These are phyloP conservation scores for Nicotiana rustica DNA, from an alignment of 305 asterid genomes.

Conservation along the genomic window DNA sequence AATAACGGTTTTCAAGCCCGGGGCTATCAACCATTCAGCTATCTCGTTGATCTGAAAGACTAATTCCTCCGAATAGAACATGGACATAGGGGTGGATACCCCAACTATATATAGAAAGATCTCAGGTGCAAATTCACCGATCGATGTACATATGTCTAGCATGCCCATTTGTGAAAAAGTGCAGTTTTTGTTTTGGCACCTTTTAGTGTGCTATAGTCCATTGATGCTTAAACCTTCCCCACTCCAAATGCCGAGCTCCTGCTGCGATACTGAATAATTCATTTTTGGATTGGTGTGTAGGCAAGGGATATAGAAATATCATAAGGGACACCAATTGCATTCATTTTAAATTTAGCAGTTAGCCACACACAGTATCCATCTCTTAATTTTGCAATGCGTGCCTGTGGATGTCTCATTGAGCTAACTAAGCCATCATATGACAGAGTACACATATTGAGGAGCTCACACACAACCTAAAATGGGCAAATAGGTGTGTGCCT, in stretches of 20 bases:
- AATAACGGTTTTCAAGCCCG: too few relatives aligned
- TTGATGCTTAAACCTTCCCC: not conserved
- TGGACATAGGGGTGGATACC: too few relatives aligned
- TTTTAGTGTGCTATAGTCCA: not conserved
- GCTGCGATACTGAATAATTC: not conserved
- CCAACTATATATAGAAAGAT: too few relatives aligned
- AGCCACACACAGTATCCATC: not conserved
- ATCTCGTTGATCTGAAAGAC: too few relatives aligned
- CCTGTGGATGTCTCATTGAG: not conserved
- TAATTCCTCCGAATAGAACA: too few relatives aligned
- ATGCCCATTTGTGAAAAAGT: too few relatives aligned
- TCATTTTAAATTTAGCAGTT: not conserved
- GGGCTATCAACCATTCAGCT: too few relatives aligned
- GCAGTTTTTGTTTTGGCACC: not conserved
- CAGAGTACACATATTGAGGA: not conserved
- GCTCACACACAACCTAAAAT: not conserved
- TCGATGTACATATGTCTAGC: too few relatives aligned
- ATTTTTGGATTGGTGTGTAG: not conserved
- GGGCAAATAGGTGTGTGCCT: not conserved
- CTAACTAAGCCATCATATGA: slow-evolving; percentile 11
- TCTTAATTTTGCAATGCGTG: not conserved
- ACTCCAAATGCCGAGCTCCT: not conserved
- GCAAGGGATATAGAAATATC: not conserved
- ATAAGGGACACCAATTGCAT: not conserved
- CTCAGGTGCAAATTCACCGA: too few relatives aligned